Conservation (phyloP, 2,329 filamentous ascomycete species). For the Purpureocillium lavendulum region DNA sequence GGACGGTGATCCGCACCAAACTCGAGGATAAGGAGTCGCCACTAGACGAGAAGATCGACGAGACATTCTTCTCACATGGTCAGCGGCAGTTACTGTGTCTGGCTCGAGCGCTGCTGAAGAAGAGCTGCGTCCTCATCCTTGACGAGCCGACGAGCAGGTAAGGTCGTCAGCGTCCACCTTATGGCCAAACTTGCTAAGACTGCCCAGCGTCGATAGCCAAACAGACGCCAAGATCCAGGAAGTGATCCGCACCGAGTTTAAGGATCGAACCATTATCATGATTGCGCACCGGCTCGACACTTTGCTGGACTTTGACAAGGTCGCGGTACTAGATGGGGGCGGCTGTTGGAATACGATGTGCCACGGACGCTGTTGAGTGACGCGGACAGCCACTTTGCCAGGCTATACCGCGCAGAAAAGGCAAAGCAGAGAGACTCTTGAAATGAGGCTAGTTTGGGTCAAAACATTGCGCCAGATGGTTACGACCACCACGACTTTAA, state of each 20-base stretch:
- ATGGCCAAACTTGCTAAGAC: constrained; percentile 2
- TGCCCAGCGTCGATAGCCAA: constrained; percentile 17
- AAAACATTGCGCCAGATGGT: too few relatives aligned
- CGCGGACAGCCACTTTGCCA: constrained; percentile 13
- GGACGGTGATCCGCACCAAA: constrained; percentile 26
- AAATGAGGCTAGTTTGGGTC: too few relatives aligned
- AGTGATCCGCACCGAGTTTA: constrained; percentile 20
- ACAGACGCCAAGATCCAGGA: constrained; percentile 20
- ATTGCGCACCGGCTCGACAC: constrained; percentile 24
- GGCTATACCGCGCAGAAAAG: constrained; percentile 15
- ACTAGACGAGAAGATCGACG: constrained; percentile 19
- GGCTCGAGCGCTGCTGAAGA: constrained; percentile 19
- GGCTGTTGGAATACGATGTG: constrained; percentile 18
- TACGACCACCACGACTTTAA: too few relatives aligned
- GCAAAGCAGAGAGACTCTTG: constrained; percentile 8
- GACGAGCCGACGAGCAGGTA: constrained; percentile 33
- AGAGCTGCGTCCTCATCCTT: constrained; percentile 17
- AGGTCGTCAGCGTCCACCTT: neutral
- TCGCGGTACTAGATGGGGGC: constrained; percentile 21
- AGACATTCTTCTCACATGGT: constrained; percentile 26
- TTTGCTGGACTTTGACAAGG: constrained; percentile 23
- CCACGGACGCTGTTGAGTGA: constrained; percentile 14
- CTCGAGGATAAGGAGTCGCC: neutral
- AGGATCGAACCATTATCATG: constrained; percentile 21
- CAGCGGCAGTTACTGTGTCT: constrained; percentile 24